phyloP scores from a whole-genome alignment of 257 asterid genomes.

The Rauvolfia tetraphylla region DNA sequence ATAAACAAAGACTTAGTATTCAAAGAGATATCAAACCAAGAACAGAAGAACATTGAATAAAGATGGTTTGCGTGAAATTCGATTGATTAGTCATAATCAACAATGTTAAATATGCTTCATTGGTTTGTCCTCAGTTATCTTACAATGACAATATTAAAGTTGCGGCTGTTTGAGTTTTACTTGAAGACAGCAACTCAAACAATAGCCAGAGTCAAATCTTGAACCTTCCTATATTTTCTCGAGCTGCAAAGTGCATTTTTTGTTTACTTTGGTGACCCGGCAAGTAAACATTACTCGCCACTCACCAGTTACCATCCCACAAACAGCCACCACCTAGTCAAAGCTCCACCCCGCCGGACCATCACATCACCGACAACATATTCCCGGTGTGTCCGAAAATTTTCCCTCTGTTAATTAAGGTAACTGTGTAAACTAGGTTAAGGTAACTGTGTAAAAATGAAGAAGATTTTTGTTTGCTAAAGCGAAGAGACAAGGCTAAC shows the following conservation, averaged over 20 bases:
- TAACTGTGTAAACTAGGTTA: not conserved
- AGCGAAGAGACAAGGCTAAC: too few relatives aligned
- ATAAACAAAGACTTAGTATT: not conserved
- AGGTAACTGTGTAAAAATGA: not conserved
- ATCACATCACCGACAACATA: not conserved
- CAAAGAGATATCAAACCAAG: too few relatives aligned
- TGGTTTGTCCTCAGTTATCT: too few relatives aligned
- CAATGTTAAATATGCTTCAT: too few relatives aligned
- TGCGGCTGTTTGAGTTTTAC: too few relatives aligned
- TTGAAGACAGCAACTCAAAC: conserved; percentile 3
- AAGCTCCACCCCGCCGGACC: not conserved
- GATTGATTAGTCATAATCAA: too few relatives aligned
- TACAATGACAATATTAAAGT: too few relatives aligned
- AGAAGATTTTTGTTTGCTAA: not conserved
- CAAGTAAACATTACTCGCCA: conserved; percentile 21
- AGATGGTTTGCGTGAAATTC: too few relatives aligned
- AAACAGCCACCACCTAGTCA: not conserved
- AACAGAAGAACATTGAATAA: too few relatives aligned
- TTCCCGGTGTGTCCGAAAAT: too few relatives aligned
- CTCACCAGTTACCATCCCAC: not conserved
- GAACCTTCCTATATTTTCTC: conserved; percentile 14
- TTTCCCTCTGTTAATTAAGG: not conserved
- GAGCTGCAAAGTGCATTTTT: conserved; percentile 28
- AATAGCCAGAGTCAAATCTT: conserved; percentile 26
- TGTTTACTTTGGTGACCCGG: conserved; percentile 15